Percentiles rank a stretch among this genome's conserved stretches.
Evolutionary conservation across 352 stramenopile genomes (phyloP).

Genomic region (Phytophthora megakarya): DNA sequence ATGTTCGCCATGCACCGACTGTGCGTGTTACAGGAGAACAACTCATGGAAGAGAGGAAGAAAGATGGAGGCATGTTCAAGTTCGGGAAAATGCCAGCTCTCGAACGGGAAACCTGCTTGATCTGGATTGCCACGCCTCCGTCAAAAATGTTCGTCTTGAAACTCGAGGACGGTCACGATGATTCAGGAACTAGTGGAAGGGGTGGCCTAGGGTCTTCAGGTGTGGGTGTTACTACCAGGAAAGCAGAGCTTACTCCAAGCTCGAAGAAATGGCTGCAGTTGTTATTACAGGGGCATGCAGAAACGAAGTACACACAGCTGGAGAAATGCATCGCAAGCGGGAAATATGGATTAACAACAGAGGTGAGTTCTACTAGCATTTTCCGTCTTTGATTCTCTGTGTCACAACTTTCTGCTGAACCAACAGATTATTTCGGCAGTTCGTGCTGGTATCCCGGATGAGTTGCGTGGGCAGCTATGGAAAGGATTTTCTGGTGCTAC

Average conservation of each 20-base stretch:
- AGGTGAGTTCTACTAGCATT: conserved; percentile 42
- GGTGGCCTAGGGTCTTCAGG: conserved; percentile 30
- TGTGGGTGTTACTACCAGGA: conserved; percentile 28
- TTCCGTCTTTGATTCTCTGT: too few species aligned
- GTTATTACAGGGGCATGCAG: conserved; percentile 72
- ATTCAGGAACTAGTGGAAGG: conserved; percentile 26
- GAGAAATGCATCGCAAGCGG: conserved; percentile 71
- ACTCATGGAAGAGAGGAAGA: conserved; percentile 77
- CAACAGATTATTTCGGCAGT: conserved; percentile 74
- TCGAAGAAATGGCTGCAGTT: conserved; percentile 81
- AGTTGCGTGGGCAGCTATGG: conserved; percentile 75
- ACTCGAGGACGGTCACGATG: conserved; percentile 70
- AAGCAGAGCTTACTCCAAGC: conserved; percentile 63
- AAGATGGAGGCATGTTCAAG: conserved; percentile 71
- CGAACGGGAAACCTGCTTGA: conserved; percentile 68
- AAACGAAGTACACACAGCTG: conserved; percentile 85
- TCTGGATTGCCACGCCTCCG: conserved; percentile 83
- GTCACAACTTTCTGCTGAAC: too few species aligned
- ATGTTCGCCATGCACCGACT: conserved; percentile 78
- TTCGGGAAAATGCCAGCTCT: conserved; percentile 64
- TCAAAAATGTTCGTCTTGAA: conserved; percentile 88
- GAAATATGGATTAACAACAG: conserved; percentile 65
- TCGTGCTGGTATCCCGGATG: conserved; percentile 75
- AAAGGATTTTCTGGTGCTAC: conserved; percentile 72
- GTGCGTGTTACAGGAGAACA: conserved; percentile 78